Evolutionary conservation across 257 asterid species (phyloP).

Genomic region (Gardenia jasminoides): DNA sequence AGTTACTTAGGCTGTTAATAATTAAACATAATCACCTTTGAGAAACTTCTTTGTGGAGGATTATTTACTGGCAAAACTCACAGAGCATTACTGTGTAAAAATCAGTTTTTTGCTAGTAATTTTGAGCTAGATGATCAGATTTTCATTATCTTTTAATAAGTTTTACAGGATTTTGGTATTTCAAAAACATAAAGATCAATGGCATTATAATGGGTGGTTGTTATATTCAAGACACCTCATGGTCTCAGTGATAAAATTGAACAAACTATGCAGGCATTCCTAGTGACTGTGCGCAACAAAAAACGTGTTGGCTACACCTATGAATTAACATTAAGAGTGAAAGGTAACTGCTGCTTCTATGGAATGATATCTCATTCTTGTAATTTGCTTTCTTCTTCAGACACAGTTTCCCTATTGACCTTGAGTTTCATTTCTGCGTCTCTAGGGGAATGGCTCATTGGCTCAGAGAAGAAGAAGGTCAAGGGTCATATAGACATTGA

Average conservation of each 20-base stretch:
- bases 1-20: not conserved
- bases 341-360: constrained; percentile 45
- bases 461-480: constrained; percentile 63
- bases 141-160: not conserved
- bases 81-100: too few species aligned
- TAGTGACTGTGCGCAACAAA: constrained; percentile 85
- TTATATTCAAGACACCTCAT: not conserved
- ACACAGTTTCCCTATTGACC: not conserved
- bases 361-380: not conserved
- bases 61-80: not conserved
- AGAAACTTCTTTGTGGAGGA: not conserved
- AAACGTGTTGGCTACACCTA: constrained; percentile 94
- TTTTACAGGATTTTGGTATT: not conserved
- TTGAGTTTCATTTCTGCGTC: not conserved
- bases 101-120: not conserved
- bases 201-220: not conserved
- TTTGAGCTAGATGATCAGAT: not conserved
- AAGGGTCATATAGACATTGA: constrained; percentile 70
- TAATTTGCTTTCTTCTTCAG: too few species aligned
- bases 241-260: not conserved
- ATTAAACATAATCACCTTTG: not conserved
- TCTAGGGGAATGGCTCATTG: constrained; percentile 85
- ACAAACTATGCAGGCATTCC: constrained; percentile 65
- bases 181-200: not conserved
- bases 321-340: constrained; percentile 67